Conservation (phyloP, 2,329 filamentous ascomycete genomes). For the Camptophora hylomeconis region DNA sequence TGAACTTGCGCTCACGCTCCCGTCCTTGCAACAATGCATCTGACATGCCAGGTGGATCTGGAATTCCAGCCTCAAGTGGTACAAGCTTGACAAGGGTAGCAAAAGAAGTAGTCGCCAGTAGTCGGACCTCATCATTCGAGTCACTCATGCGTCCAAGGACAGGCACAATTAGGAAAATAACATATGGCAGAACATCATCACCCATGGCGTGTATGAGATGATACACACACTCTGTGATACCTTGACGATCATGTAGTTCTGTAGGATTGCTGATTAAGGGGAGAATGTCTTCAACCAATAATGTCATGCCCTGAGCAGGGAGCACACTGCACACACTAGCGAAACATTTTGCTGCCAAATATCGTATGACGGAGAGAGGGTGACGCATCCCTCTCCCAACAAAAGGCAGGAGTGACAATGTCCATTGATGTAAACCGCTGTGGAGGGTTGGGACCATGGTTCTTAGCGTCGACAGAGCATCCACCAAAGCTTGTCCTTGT, state of each 20-base stretch:
- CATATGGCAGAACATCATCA: constrained; percentile 86
- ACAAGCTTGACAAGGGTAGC: constrained; percentile 95
- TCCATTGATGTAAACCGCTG: constrained; percentile 59
- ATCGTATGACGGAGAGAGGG: constrained; percentile 79
- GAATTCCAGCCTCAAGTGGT: constrained; percentile 90
- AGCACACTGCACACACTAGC: constrained; percentile 97
- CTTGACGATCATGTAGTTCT: constrained; percentile 80
- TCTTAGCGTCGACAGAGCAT: constrained; percentile 83
- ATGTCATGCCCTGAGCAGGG: constrained; percentile 87
- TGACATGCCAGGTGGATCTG: constrained; percentile 86
- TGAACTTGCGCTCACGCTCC: constrained; percentile 91
- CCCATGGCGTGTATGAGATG: constrained; percentile 98
- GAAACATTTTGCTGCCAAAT: constrained; percentile 93
- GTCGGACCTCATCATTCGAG: constrained; percentile 85
- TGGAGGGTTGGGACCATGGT: constrained; percentile 88
- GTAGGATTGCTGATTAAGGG: constrained; percentile 84
- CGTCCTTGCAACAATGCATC: constrained; percentile 77
- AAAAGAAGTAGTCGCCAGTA: constrained; percentile 92
- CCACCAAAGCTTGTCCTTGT: constrained; percentile 83
- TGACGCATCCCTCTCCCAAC: constrained; percentile 82
- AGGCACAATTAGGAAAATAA: constrained; percentile 96
- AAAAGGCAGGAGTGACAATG: constrained; percentile 70
- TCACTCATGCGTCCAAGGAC: constrained; percentile 97
- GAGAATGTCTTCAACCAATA: constrained; percentile 81
- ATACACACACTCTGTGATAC: constrained; percentile 88